Conservation (phyloP, 805 yeast genomes). For the Komagataella kurtzmanii region DNA sequence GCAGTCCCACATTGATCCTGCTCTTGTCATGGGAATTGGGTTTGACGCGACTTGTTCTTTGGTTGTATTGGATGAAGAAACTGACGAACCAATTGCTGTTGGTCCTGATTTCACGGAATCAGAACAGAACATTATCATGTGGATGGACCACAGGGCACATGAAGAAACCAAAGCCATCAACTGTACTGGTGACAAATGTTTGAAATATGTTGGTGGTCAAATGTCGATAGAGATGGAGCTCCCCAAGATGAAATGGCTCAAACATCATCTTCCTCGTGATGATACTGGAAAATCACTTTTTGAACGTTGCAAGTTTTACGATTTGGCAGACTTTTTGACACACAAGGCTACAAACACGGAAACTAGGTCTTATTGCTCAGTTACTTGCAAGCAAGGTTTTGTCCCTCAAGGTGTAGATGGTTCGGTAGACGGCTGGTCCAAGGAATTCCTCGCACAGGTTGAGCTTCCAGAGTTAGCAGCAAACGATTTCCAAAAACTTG, state of each 20-base stretch:
- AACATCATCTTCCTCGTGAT: constrained; percentile 60
- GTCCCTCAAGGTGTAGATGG: constrained; percentile 88
- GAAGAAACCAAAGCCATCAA: constrained; percentile 72
- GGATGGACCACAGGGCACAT: constrained; percentile 98
- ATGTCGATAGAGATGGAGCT: constrained; percentile 98
- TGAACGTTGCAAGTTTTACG: constrained; percentile 65
- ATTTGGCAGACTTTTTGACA: constrained; percentile 83
- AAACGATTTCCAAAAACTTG: constrained; percentile 65
- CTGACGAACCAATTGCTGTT: constrained; percentile 67
- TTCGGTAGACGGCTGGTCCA: constrained; percentile 80
- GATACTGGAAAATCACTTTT: constrained; percentile 25
- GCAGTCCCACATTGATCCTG: constrained; percentile 62
- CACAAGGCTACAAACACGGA: constrained; percentile 83
- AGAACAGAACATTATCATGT: constrained; percentile 73
- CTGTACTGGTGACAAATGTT: constrained; percentile 61
- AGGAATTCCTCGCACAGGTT: constrained; percentile 53
- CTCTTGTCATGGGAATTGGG: constrained; percentile 72
- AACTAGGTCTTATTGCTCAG: constrained; percentile 79
- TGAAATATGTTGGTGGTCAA: constrained; percentile 90
- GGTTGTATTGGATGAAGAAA: constrained; percentile 57
- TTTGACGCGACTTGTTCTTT: constrained; percentile 97
- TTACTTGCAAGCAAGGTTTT: constrained; percentile 92
- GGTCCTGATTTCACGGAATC: constrained; percentile 77
- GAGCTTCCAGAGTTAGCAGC: constrained; percentile 68
- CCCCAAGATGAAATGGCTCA: constrained; percentile 95